Base-by-base conservation (phyloP, 192 early-diverging fungal species). In the Helicostylum pulchrum region DNA sequence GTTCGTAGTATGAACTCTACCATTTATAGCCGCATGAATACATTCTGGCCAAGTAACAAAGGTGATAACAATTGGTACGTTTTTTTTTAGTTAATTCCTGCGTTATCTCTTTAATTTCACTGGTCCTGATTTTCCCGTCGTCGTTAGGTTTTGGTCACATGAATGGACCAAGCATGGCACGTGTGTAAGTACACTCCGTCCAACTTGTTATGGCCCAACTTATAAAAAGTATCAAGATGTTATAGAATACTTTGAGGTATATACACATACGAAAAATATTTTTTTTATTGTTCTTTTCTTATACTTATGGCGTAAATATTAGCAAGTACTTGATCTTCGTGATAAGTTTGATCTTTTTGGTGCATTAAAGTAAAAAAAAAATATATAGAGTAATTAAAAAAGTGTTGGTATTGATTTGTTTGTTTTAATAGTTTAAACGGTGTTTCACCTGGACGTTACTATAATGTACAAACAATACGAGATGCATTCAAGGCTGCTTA, bases 41-140 rank as follows among this genome's bases (percentile, higher is more conserved):
- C 50, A 0, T 77, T 69, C 34, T 80, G 75, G 75, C 72, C 75
- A 30, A 87, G 84, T 3, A 87, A 86, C 67, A 87, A 86, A 61
- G 88, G 86, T 30, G 81, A 88, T 76, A 85, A 92, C 75, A 85
- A 91, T 75, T 73, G 71, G 71, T 73, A 68, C 20, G 43, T 32
- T 48, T 31, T 26, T 20, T 15, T 17, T 23, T 39, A 3, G 8
- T 23, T 39, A 9, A 39, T 39, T 39, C 36, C 36, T 39, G 36
- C 36, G 36, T 39, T 39, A 39, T 39, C 36, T 39, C 36, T 39
- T 39, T 39, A 39, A 39, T 39, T 39, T 39, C 36, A 39, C 36
- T 39, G 36, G 36, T 39, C 0, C 42, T 10, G 3, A 7, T 10
- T 39, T 10, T 39, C 4, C 36, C 9, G 2, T 9, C 36, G 9